Conservation (phyloP, 345 rosid genomes). For the Zanthoxylum bungeanum region DNA sequence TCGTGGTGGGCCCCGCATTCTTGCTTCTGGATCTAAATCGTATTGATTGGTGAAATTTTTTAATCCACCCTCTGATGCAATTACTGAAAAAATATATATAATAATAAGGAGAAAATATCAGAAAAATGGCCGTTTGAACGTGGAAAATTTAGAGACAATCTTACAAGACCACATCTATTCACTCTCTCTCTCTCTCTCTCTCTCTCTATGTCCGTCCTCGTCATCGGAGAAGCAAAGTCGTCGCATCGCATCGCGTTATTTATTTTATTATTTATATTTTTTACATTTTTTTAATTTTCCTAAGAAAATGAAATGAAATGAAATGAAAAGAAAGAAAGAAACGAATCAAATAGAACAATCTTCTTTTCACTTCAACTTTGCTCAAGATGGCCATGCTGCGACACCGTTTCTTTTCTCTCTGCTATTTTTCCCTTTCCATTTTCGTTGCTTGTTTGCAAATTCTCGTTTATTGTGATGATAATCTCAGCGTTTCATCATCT, state of each 20-base stretch:
- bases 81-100: background rate
- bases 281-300: background rate
- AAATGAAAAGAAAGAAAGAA: no score
- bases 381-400: conserved; percentile 13
- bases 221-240: background rate
- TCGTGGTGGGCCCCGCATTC: background rate
- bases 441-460: conserved; percentile 13
- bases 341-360: background rate
- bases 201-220: no score
- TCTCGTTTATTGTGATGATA: conserved; percentile 20
- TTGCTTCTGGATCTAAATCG: background rate
- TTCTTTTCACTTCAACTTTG: background rate
- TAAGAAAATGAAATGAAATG: conserved; percentile 14
- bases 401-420: conserved; percentile 13
- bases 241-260: background rate
- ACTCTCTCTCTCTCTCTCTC: no score
- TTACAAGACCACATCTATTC: conserved; percentile 26
- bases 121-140: conserved; percentile 19
- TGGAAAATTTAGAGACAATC: conserved; percentile 14
- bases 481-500: conserved; percentile 28
- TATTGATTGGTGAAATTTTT: background rate
- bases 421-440: conserved; percentile 16
- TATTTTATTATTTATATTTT: no score
- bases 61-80: background rate
- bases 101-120: no score